Percentiles rank a stretch among this genome's conserved stretches.
phyloP scores from a whole-genome alignment of 2,329 filamentous ascomycete species.

The Aspergillus eucalypticola region DNA sequence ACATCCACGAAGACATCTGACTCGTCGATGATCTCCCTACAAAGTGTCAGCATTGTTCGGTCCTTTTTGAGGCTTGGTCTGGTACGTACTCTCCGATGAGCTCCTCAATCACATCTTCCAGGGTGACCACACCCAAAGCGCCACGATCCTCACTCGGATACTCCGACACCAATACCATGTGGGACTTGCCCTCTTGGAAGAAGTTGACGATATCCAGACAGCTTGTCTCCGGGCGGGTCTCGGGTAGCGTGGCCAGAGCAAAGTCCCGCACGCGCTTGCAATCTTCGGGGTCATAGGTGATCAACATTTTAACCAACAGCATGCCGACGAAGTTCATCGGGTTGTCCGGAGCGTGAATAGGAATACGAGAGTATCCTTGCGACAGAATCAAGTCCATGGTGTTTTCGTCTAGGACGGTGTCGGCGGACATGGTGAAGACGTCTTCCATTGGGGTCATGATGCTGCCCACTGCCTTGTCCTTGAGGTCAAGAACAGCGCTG shows the following conservation, averaged over 20 bases:
- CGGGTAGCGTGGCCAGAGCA: conserved; percentile 86
- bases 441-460: conserved; percentile 99
- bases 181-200: conserved; percentile 98
- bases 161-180: conserved; percentile 96
- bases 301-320: conserved; percentile 97
- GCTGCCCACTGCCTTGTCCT: conserved; percentile 89
- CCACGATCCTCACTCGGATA: conserved; percentile 86
- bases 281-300: conserved; percentile 97
- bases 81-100: conserved; percentile 89
- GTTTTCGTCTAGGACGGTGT: conserved; percentile 85
- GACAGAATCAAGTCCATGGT: conserved; percentile 94
- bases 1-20: conserved; percentile 98
- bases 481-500: conserved; percentile 91
- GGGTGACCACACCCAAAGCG: conserved; percentile 86
- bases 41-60: conserved; percentile 23
- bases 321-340: conserved; percentile 90
- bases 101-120: conserved; percentile 98
- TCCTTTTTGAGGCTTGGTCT: neutral
- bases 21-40: conserved; percentile 95
- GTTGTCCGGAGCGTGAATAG: conserved; percentile 85
- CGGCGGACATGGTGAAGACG: conserved; percentile 94
- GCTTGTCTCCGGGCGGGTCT: conserved; percentile 92
- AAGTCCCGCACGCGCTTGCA: conserved; percentile 84
- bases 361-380: conserved; percentile 92
- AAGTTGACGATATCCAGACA: conserved; percentile 99